Evolutionary conservation across 2,329 filamentous ascomycete species (phyloP), one percentile per base, ranked within the genome.

Genomic region (Aspergillus viridinutans): DNA sequence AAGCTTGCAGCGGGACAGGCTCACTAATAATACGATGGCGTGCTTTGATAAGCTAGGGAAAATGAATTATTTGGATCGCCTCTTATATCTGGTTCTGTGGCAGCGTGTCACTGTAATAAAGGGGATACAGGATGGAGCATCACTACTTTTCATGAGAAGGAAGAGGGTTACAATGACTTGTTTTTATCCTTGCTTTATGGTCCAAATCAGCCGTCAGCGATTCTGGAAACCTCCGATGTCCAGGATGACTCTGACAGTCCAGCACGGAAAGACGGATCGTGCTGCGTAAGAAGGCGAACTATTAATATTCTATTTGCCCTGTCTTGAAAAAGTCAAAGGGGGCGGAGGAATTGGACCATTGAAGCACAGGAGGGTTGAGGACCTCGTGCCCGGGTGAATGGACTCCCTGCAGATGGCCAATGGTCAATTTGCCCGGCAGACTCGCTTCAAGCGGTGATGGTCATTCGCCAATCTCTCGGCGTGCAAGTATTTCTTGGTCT

Each of bases 1-100:
- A 53, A 57, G 51, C 51, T 55, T 32, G 32, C 40, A 56, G 50
- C 32, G 28, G 50, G 47, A 28, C 49, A 38, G 35, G 40, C 45
- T 21, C 49, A 56, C 32, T 17, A 17, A 17, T 38, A 38, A 38
- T 38, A 38, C 14, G 32, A 53, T 50, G 55, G 51, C 42, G 42
- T 23, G 42, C 42, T 45, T 45, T 53, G 38, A 54, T 51, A 52
- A 56, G 28, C 48, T 55, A 51, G 40, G 23, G n/a, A 51, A 21
- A 9, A 43, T 20, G 20, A 12, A 43, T 9, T 20, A 20, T 20
- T 43, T 43, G n/a, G 10, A 45, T 45, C 20, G 42, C 42, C 21
- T 45, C 5, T 17, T 38, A 17, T 38, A 17, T 38, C 32, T 38
- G 32, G 32, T 38, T 38, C 32, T 38, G 32, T 7, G 14, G 5